Conservation (phyloP, 2,329 filamentous ascomycete genomes). For the Coccinonectria pachysandricola region DNA sequence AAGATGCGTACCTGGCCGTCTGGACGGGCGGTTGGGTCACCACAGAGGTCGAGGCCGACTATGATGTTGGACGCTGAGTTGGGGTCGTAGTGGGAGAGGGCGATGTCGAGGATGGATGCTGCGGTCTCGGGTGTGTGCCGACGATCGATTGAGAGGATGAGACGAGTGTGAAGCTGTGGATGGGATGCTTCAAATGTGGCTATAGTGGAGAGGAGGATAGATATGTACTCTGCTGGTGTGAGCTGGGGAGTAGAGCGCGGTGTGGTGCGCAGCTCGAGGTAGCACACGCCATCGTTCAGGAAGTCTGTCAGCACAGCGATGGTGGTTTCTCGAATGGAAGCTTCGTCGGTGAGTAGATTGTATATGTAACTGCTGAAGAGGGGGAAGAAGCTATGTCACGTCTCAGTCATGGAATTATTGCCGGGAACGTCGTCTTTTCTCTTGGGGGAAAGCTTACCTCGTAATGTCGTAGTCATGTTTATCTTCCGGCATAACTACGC, state of each 20-base stretch:
- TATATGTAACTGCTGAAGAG: constrained; percentile 76
- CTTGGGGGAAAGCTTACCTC: constrained; percentile 41
- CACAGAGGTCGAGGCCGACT: constrained; percentile 70
- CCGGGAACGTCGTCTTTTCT: too few relatives aligned
- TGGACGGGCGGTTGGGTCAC: constrained; percentile 47
- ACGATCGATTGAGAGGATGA: constrained; percentile 70
- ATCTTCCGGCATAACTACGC: constrained; percentile 56
- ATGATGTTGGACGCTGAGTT: constrained; percentile 46
- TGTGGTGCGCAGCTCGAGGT: constrained; percentile 73
- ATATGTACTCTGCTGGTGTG: constrained; percentile 54
- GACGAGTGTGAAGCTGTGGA: constrained; percentile 43
- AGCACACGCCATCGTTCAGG: constrained; percentile 58
- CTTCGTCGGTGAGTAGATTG: constrained; percentile 54
- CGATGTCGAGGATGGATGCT: constrained; percentile 52
- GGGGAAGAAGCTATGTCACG: constrained; percentile 54
- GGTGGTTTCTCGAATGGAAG: constrained; percentile 52
- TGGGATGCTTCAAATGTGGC: constrained; percentile 33
- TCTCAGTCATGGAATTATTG: not conserved
- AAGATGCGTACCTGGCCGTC: constrained; percentile 52
- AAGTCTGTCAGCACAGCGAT: constrained; percentile 57
- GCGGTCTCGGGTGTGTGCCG: constrained; percentile 50
- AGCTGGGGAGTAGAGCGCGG: constrained; percentile 53
- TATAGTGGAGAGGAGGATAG: constrained; percentile 56
- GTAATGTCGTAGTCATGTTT: constrained; percentile 62
- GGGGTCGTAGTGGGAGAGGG: constrained; percentile 42